Base-by-base conservation (phyloP, 2,329 filamentous ascomycete genomes). In the Neofusicoccum parvum region DNA sequence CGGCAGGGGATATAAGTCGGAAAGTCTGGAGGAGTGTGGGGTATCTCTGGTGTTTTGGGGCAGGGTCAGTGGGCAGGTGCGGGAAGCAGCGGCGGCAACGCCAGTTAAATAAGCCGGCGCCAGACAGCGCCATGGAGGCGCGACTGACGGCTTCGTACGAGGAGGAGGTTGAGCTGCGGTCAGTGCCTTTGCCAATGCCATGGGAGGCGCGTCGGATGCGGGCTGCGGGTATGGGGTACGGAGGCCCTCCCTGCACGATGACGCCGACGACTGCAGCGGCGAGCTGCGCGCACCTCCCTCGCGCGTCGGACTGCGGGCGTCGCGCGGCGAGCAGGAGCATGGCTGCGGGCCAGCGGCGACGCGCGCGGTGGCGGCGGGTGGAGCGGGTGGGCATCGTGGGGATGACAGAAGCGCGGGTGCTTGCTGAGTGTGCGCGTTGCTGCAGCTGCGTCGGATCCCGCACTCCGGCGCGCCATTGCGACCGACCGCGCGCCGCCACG, bases 371-470 rank as follows among this genome's bases (percentile, higher is more conserved):
- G 39, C 27, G 39, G 20, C 39, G 37, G 37, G 37, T 15, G 53
- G 17, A 34, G 3, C 12, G n/a, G 1, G 54, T 9, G n/a, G 37
- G 34, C 32, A 20, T 10, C 15, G 32, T 37, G 2, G 27, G 2
- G 27, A 27, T 20, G 43, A n/a, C n/a, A n/a, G n/a, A n/a, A n/a
- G n/a, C n/a, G n/a, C n/a, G n/a, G n/a, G n/a, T n/a, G n/a, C n/a
- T n/a, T n/a, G n/a, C n/a, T n/a, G n/a, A n/a, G n/a, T n/a, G n/a
- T n/a, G n/a, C n/a, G n/a, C n/a, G n/a, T n/a, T n/a, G n/a, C n/a
- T n/a, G n/a, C n/a, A n/a, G n/a, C n/a, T n/a, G n/a, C n/a, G n/a
- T 60, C 56, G 56, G 56, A 60, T 60, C 56, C 41, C 56, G 56
- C 56, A 60, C 56, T 59, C 20, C 41, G 54, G 54, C 41, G 23